Evolutionary conservation across 371 early-diverging fungal genomes (phyloP), one percentile per base, ranked within the genome.

Genomic region (Mucor sp.): DNA sequence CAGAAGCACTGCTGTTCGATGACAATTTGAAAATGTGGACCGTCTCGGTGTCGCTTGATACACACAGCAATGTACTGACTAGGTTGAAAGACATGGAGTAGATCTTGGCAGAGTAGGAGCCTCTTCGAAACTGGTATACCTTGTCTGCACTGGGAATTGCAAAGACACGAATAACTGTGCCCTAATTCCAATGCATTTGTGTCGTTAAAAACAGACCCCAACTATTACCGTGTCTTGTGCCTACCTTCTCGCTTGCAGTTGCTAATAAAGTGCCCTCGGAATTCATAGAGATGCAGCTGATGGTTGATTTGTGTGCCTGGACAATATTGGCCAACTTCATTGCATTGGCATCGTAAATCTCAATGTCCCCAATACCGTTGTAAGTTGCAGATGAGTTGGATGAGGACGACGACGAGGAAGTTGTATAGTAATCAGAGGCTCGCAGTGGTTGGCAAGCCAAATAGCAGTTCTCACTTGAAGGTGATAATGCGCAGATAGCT

Each of bases 131-230:
- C 80, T 97, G 97, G 73, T 87, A 93, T 19, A 97, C 85, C 68
- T 93, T 91, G 60, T 91, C 85, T 41, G 93, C 95, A 60, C 89
- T 83, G 1, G 96, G 96, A 25, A 96, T 83, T 2, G 95, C 85
- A 74, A 95, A 98, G 8, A 98, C 96, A 19, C 98, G 91, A 59
- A 98, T 95, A 1, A 98, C 93, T 0, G 99, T 98, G 1, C 98
- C 98, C 93, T 94, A 37, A 19, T 59, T 35, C 19, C 41, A 60
- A 60, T 12, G 32, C 15, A 14, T 23, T 1, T 44, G 43, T 44
- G 15, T 37, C 19, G 6, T 17, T 14, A 37, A 37, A 57, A 9
- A 11, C 50, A 11, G 25, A n/a, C 25, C n/a, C n/a, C n/a, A n/a
- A n/a, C n/a, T n/a, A n/a, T n/a, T 57, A 15, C 25, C 28, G 14